Conservation (phyloP, 1,139 yeast species). For the Diutina catenulata region DNA sequence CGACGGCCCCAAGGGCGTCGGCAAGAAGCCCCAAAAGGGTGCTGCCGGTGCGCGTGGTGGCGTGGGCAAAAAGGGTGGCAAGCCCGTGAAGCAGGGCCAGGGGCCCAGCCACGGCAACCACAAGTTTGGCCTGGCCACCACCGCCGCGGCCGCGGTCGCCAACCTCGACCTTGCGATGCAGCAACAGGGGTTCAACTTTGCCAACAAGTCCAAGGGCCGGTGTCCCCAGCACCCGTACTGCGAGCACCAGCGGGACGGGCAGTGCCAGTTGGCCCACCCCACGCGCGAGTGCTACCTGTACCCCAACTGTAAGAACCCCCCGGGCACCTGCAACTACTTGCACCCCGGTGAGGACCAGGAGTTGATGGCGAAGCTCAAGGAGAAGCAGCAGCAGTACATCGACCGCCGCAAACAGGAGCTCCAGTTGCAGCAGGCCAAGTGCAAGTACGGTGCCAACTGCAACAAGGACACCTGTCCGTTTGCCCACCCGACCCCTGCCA, state of each 20-base stretch:
- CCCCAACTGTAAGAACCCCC: slow-evolving; percentile 69
- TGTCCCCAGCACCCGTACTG: slow-evolving; percentile 77
- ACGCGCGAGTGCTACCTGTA: slow-evolving; percentile 62
- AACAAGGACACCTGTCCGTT: slow-evolving; percentile 71
- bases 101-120: neutral
- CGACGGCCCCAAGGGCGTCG: neutral
- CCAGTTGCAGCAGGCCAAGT: slow-evolving; percentile 20
- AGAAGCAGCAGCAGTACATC: slow-evolving; percentile 37
- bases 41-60: too few relatives aligned
- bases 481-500: slow-evolving; percentile 88
- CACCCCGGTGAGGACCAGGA: slow-evolving; percentile 81
- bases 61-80: neutral
- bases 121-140: slow-evolving; percentile 6
- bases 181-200: slow-evolving; percentile 12
- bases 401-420: slow-evolving; percentile 23
- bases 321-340: slow-evolving; percentile 71
- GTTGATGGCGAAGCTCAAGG: slow-evolving; percentile 54
- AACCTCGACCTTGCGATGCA: slow-evolving; percentile 18
- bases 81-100: neutral
- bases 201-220: slow-evolving; percentile 39
- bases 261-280: slow-evolving; percentile 56
- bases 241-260: slow-evolving; percentile 45
- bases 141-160: slow-evolving; percentile 9
- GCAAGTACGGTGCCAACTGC: slow-evolving; percentile 70
- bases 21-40: too few relatives aligned